These are phyloP conservation scores for Podila minutissima DNA, from an alignment of 192 early-diverging fungal genomes.

Conservation along the genomic window DNA sequence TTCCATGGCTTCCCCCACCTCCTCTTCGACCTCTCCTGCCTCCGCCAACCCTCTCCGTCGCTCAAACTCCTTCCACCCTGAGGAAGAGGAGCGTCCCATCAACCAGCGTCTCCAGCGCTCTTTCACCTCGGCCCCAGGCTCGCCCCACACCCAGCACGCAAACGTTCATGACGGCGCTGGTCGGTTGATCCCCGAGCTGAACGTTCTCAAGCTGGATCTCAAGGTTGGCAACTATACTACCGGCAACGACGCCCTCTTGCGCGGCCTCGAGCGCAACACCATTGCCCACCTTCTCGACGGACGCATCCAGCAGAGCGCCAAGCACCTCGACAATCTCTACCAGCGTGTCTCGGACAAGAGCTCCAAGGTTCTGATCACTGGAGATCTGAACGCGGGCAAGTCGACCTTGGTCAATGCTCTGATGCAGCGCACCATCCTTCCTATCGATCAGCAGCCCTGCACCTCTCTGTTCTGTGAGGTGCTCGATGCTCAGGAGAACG, in stretches of 20 bases:
- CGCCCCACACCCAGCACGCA: conserved; percentile 17
- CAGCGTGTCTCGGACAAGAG: conserved; percentile 89
- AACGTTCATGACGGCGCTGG: conserved; percentile 25
- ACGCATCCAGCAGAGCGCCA: conserved; percentile 70
- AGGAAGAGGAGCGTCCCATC: conserved; percentile 30
- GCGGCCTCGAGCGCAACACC: conserved; percentile 72
- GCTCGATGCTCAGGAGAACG: conserved; percentile 90
- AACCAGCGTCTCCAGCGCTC: conserved; percentile 40
- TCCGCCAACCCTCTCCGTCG: conserved; percentile 26
- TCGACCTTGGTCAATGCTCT: conserved; percentile 97
- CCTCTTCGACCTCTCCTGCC: conserved; percentile 19
- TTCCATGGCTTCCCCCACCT: neutral
- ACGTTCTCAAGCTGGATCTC: conserved; percentile 75
- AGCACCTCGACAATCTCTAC: conserved; percentile 86
- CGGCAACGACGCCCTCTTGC: conserved; percentile 64
- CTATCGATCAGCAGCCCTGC: conserved; percentile 98
- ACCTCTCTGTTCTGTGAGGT: conserved; percentile 97
- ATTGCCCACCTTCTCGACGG: conserved; percentile 79
- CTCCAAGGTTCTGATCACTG: conserved; percentile 95
- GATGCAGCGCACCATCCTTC: conserved; percentile 88
- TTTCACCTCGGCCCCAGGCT: conserved; percentile 42
- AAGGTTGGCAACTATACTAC: conserved; percentile 71
- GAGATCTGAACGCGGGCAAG: conserved; percentile 98
- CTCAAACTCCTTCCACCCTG: conserved; percentile 45
- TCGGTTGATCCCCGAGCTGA: conserved; percentile 57